Conservation (phyloP, 202 grass and related monocot species). For the Panicum virgatum region DNA sequence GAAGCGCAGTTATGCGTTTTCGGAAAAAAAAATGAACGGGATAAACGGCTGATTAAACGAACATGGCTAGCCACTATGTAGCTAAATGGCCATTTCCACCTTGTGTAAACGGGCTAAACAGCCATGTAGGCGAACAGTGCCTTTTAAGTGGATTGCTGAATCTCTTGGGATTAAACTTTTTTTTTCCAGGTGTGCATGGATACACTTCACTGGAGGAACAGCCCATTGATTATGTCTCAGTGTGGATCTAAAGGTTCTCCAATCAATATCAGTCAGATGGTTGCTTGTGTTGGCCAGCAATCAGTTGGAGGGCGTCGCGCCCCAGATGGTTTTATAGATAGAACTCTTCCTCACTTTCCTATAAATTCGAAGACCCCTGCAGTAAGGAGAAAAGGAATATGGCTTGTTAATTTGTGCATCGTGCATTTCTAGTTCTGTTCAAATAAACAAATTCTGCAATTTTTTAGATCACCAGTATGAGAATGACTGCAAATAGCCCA, state of each 20-base stretch:
- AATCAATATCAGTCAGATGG: constrained; percentile 98
- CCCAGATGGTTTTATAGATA: constrained; percentile 86
- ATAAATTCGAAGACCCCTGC: constrained; percentile 90
- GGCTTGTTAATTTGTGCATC: constrained; percentile 26
- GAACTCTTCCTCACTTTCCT: constrained; percentile 97
- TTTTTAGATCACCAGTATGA: neutral
- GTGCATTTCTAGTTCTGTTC: constrained; percentile 11
- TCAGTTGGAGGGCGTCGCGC: constrained; percentile 93
- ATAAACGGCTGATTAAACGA: too few relatives aligned
- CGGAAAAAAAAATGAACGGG: too few relatives aligned
- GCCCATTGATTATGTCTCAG: constrained; percentile 96
- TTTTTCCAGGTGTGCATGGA: constrained; percentile 78
- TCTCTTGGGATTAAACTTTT: constrained; percentile 34
- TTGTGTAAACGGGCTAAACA: too few relatives aligned
- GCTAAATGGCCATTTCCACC: too few relatives aligned
- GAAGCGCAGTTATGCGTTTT: too few relatives aligned
- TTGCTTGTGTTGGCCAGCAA: constrained; percentile 96
- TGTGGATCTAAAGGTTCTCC: constrained; percentile 99
- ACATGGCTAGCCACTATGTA: too few relatives aligned
- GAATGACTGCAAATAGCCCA: constrained; percentile 1
- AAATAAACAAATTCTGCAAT: constrained; percentile 20
- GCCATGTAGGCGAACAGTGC: too few relatives aligned
- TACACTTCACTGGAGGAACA: constrained; percentile 92
- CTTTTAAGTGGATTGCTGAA: constrained; percentile 11
- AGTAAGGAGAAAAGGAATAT: constrained; percentile 57